Evolutionary conservation across 2,329 filamentous ascomycete species (phyloP), one percentile per base, ranked within the genome.

Genomic region (Myriosclerotinia scirpicola): DNA sequence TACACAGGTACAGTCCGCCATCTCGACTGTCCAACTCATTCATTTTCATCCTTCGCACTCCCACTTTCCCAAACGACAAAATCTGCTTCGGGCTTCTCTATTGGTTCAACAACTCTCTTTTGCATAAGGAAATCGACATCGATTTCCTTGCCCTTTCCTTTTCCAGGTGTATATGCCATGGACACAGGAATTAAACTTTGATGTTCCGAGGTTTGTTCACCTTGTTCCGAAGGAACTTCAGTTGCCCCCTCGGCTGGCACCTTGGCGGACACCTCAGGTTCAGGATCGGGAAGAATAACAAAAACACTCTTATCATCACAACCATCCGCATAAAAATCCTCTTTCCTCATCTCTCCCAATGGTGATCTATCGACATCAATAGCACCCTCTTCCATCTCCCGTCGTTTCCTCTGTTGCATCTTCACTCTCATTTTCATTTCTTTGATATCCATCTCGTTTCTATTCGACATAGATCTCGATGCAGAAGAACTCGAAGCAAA

Each of bases 11-110:
- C 30, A 14, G n/a, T 30, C 36, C 15, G 17, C 26, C 53, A 11
- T 40, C 1, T 34, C 2, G 46, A 17, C 8, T 34, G 54, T 3
- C n/a, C 42, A 12, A 38, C 54, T 38, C n/a, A 60, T 38, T 65
- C 54, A 56, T 53, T 26, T 52, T 73, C 87, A 58, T 86, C 88
- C 70, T 86, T 85, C 36, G 84, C 83, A 76, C 87, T 90, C 36
- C 82, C 83, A 74, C 87, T 90, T 77, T 91, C 89, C 88, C 88
- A 91, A 20, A 91, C 81, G 72, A 90, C 87, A 72, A 91, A 86
- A 74, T 78, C 82, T 71, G 87, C 84, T 52, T 82, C 85, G 0
- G 84, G 83, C 56, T 84, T 86, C 64, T 88, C 84, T 6, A 88
- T 80, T 0, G 84, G 82, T 65, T 83, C 77, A 17, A 88, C 76